Base-by-base conservation (phyloP, 345 rosid species). In the Leavenworthia alabamica region DNA sequence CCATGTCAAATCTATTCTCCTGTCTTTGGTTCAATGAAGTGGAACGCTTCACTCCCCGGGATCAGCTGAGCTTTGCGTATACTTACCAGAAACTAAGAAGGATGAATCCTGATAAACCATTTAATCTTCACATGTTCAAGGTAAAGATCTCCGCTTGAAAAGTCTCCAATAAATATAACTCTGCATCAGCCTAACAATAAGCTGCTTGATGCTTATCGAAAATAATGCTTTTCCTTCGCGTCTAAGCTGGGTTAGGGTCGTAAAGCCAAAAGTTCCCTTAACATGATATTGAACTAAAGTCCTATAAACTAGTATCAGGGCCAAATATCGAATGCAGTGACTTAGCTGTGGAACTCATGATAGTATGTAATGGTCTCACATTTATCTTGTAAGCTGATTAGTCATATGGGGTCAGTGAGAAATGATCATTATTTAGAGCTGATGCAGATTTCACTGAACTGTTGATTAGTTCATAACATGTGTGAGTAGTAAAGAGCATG, bases 1-100 rank as follows among this genome's bases (percentile, higher is more conserved):
- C 96, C 1, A 87, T 93, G 99, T 87, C 99, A 11, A 93, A 93
- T 66, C 75, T 93, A 45, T 93, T 93, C 71, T 93, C 99, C 5
- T 89, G 99, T 76, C 94, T 93, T 20, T 93, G 99, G 99, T 93
- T 85, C 84, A 93, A 93, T 31, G 99, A 93, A 78, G 94, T 93
- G 53, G 97, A 87, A 22, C 96, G 88, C 32, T 93, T 93, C 68
- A 93, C 99, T 71, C 83, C 97, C 28, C 90, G 99, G 49, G 99
- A 93, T 71, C 99, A 93, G 75, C 88, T 93, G 56, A 93, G 99
- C 78, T 93, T 89, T 62, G 80, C 93, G 2, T 89, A 81, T 60
- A 80, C 97, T 8, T 87, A 89, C 75, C 86, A 87, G 79, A 89
- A 89, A 75, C 54, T 93, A 65, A 81, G 77, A 73, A 79, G 84